These are phyloP conservation scores for Coemansia sp. DNA, from an alignment of 192 early-diverging fungal genomes.

Conservation along the genomic window DNA sequence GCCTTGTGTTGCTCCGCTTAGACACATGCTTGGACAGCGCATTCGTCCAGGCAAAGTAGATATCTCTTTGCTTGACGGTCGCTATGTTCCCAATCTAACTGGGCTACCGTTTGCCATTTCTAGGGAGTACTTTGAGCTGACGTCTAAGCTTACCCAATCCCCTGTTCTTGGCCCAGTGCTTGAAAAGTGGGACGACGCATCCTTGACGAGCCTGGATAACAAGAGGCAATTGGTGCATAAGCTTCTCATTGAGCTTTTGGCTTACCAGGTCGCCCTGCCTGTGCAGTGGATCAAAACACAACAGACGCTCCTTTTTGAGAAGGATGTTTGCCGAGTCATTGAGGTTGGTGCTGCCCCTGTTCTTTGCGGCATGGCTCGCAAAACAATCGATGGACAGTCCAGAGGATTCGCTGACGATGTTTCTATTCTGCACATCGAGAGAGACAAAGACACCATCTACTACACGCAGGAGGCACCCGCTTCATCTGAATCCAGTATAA, in stretches of 20 bases:
- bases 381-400: not conserved
- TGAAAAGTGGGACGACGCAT: constrained; percentile 66
- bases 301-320: constrained; percentile 77
- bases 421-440: constrained; percentile 17
- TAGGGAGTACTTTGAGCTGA: constrained; percentile 74
- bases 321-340: constrained; percentile 66
- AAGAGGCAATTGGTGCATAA: constrained; percentile 75
- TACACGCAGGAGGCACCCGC: constrained; percentile 7
- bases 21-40: constrained; percentile 73
- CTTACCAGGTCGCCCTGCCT: constrained; percentile 92
- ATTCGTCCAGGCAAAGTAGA: constrained; percentile 69
- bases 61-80: constrained; percentile 64
- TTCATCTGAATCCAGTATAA: not conserved
- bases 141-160: constrained; percentile 70
- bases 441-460: constrained; percentile 12
- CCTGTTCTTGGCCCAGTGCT: constrained; percentile 68
- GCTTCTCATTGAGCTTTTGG: constrained; percentile 85
- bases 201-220: constrained; percentile 38
- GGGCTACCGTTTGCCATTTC: constrained; percentile 83
- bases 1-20: constrained; percentile 80
- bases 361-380: constrained; percentile 37
- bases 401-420: not conserved
- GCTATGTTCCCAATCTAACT: constrained; percentile 96
- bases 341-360: constrained; percentile 85
- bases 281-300: constrained; percentile 97